Base-by-base conservation (phyloP, 1,284 basidiomycete genomes). In the Sphagnurus paluster region DNA sequence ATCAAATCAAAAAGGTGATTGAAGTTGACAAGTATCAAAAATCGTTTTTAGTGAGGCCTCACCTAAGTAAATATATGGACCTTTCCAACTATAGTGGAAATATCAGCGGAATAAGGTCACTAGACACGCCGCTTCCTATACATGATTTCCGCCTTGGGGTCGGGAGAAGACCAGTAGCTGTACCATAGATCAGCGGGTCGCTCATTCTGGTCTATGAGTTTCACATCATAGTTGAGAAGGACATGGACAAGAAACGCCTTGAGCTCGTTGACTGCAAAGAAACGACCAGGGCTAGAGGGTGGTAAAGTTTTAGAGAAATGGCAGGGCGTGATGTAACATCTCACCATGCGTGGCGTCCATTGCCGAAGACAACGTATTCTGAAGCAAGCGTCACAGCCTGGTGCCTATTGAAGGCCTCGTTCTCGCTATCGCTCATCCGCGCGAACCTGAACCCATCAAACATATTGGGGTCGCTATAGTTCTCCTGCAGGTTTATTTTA, bases 291-390 rank as follows among this genome's bases (percentile, higher is more conserved):
- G 41, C 66, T 67, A 35, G 20, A n/a, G n/a, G n/a, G 25, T 28
- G 29, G 11, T 2, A 9, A 9, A 14, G 5, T 16, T 4, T 3
- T 3, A 17, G 13, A 32, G n/a, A n/a, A n/a, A n/a, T n/a, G n/a
- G n/a, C n/a, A n/a, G n/a, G n/a, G n/a, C n/a, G n/a, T n/a, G n/a
- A n/a, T n/a, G n/a, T n/a, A n/a, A n/a, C 35, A 21, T 53, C 55
- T 28, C 44, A 66, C 62, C 67, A 68, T 20, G 71, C 69, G 56
- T 74, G 70, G 39, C 62, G 63, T 2, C 74, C 74, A 51, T 68
- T 61, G 2, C 75, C 73, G 53, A 76, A 76, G 1, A 66, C 42
- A 26, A 75, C 49, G 43, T 70, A 75, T 5, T 71, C 66, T 0
- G 56, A 38, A 32, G 61, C 60, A 0, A 69, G 66, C 10, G 68